A percentile compares a stretch with the other conserved stretches of the same genome.
These are phyloP conservation scores for Termitomyces sp. DNA, from an alignment of 768 basidiomycete species.

Conservation along the genomic window DNA sequence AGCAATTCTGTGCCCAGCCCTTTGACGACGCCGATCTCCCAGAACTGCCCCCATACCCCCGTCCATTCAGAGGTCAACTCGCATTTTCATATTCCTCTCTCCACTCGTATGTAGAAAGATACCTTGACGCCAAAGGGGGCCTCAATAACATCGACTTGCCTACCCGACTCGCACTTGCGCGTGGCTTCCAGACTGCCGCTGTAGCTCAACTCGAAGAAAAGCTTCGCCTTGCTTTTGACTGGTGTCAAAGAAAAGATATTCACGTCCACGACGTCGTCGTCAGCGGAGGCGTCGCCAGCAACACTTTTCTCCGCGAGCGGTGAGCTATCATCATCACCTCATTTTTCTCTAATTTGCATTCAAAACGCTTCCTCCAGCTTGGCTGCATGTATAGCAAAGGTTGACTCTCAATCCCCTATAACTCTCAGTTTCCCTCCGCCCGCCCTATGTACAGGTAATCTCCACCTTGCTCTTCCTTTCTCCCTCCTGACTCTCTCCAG, in stretches of 20 bases:
- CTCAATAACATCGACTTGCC: constrained; percentile 32
- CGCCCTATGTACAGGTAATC: constrained; percentile 71
- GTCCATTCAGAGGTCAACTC: constrained; percentile 46
- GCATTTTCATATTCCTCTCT: constrained; percentile 78
- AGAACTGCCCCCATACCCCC: constrained; percentile 33
- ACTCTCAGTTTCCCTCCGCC: constrained; percentile 70
- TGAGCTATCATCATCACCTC: constrained; percentile 21
- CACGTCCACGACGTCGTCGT: constrained; percentile 60
- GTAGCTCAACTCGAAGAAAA: constrained; percentile 74
- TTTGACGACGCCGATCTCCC: constrained; percentile 20
- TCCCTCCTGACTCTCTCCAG: constrained; percentile 29
- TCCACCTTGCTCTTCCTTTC: background rate
- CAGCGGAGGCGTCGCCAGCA: constrained; percentile 94
- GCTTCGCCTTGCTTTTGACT: constrained; percentile 45
- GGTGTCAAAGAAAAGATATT: constrained; percentile 37
- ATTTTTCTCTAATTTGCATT: background rate
- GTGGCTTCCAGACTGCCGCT: constrained; percentile 68
- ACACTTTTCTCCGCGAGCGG: constrained; percentile 62
- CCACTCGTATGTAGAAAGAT: constrained; percentile 64
- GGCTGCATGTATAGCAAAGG: constrained; percentile 20
- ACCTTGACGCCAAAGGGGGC: constrained; percentile 39
- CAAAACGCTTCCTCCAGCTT: constrained; percentile 19
- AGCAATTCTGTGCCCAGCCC: constrained; percentile 50
- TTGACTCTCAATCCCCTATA: constrained; percentile 23
- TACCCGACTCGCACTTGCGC: constrained; percentile 47